phyloP scores from a whole-genome alignment of 257 asterid species.

The Salvia miltiorrhiza region DNA sequence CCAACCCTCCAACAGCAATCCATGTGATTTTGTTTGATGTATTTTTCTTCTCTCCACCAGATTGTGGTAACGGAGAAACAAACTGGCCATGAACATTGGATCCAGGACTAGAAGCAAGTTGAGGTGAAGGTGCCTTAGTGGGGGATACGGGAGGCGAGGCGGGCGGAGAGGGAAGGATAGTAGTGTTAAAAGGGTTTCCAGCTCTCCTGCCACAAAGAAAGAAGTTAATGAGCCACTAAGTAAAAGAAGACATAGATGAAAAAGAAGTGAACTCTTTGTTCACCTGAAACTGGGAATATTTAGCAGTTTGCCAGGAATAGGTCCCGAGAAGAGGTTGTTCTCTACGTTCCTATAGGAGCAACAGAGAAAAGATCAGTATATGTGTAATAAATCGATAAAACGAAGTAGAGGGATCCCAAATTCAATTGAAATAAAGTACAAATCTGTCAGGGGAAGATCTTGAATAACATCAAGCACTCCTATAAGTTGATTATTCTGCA shows the following conservation, averaged over 20 bases:
- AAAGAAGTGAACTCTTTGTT: constrained; percentile 8
- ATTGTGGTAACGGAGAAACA: constrained; percentile 31
- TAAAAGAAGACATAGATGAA: background rate
- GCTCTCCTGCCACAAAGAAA: constrained; percentile 47
- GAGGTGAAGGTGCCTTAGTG: constrained; percentile 48
- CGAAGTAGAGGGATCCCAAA: background rate
- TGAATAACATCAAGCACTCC: constrained; percentile 85
- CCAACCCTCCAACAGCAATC: constrained; percentile 51
- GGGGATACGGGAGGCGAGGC: constrained; percentile 54
- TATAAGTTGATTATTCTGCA: constrained; percentile 78
- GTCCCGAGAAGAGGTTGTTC: constrained; percentile 92
- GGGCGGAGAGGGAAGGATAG: constrained; percentile 72
- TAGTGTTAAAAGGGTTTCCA: constrained; percentile 93
- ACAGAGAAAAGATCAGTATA: constrained; percentile 8
- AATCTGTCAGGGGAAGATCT: constrained; percentile 68
- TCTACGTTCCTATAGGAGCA: constrained; percentile 58
- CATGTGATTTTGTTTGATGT: constrained; percentile 36
- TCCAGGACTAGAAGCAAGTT: constrained; percentile 29
- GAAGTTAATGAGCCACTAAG: background rate
- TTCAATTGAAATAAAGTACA: constrained; percentile 44
- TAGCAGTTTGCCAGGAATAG: constrained; percentile 65
- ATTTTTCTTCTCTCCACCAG: constrained; percentile 26
- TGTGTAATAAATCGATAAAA: constrained; percentile 8
- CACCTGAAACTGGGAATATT: constrained; percentile 82
- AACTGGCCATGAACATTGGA: constrained; percentile 38